Percentiles rank a stretch among this genome's conserved stretches.
Evolutionary conservation across 306 rosid genomes (phyloP).

Genomic region (Dicorynia guianensis): DNA sequence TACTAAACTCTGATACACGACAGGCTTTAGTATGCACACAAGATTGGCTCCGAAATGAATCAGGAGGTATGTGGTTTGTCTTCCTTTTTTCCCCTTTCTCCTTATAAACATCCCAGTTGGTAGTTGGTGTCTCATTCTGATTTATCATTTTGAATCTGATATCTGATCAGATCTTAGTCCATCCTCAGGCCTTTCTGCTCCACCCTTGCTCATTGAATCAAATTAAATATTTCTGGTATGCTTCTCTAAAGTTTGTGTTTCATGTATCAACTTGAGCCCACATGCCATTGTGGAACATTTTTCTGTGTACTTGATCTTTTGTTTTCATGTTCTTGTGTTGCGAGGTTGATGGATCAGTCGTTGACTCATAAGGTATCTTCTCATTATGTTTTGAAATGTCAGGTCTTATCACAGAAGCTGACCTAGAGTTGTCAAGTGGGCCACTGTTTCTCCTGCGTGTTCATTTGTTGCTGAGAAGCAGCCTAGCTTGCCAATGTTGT

Average conservation of each 20-base stretch:
- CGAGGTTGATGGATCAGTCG: conserved; percentile 45
- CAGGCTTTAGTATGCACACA: conserved; percentile 90
- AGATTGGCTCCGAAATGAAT: conserved; percentile 85
- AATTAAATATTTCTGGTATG: conserved; percentile 42
- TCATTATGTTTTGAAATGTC: conserved; percentile 10
- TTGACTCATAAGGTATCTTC: conserved; percentile 23
- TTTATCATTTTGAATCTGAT: not conserved
- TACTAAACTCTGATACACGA: conserved; percentile 69
- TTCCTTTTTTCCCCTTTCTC: not conserved
- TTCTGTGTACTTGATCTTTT: conserved; percentile 1
- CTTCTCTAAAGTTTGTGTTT: not conserved
- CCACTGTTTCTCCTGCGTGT: conserved; percentile 16
- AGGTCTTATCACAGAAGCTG: conserved; percentile 18
- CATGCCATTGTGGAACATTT: not conserved
- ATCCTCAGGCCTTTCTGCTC: conserved; percentile 44
- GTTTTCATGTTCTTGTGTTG: conserved; percentile 28
- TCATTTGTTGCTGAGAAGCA: conserved; percentile 12
- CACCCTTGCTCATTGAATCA: conserved; percentile 47
- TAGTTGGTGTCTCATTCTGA: conserved; percentile 12
- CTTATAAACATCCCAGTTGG: not conserved
- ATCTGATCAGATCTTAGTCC: conserved; percentile 54
- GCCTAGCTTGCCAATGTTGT: not conserved
- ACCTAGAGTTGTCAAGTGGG: conserved; percentile 14
- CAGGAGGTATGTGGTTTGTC: conserved; percentile 56
- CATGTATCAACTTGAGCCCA: not conserved